These are phyloP conservation scores for Antrodiella citrinella DNA, from an alignment of 768 basidiomycete genomes.

Conservation along the genomic window DNA sequence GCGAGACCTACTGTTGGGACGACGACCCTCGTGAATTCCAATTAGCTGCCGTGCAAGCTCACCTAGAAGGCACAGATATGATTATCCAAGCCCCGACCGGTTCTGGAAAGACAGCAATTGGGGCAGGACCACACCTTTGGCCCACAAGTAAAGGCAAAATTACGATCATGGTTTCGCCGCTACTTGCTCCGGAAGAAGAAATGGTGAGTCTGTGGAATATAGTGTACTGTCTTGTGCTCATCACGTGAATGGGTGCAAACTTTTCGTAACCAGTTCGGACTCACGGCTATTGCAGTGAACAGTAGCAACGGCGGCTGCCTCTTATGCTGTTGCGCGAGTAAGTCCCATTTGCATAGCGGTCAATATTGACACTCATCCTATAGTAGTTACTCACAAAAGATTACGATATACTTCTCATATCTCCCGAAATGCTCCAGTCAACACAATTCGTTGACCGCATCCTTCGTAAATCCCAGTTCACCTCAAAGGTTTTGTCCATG, in stretches of 20 bases:
- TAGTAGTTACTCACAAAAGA: slow-evolving; percentile 17
- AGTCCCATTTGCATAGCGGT: too few relatives aligned
- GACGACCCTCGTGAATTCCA: slow-evolving; percentile 21
- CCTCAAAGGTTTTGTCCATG: slow-evolving; percentile 16
- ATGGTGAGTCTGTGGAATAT: slow-evolving; percentile 19
- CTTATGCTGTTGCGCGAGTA: too few relatives aligned
- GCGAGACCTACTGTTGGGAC: slow-evolving; percentile 17
- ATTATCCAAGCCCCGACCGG: slow-evolving; percentile 31
- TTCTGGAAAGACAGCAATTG: slow-evolving; percentile 30
- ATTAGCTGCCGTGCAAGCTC: slow-evolving; percentile 21
- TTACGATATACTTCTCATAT: slow-evolving; percentile 26
- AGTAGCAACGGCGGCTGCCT: neutral
- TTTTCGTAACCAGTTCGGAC: neutral
- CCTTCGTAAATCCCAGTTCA: slow-evolving; percentile 17
- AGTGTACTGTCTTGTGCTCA: neutral
- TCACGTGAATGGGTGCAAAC: neutral
- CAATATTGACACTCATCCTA: too few relatives aligned
- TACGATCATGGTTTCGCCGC: slow-evolving; percentile 29
- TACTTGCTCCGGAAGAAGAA: slow-evolving; percentile 31
- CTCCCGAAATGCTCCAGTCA: slow-evolving; percentile 27
- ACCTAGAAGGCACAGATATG: slow-evolving; percentile 24
- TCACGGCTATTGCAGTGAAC: neutral
- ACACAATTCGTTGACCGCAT: slow-evolving; percentile 20
- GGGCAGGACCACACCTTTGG: slow-evolving; percentile 29
- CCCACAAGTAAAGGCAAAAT: slow-evolving; percentile 21